Evolutionary conservation across 768 basidiomycete genomes (phyloP).

Genomic region (Trametes punicea): DNA sequence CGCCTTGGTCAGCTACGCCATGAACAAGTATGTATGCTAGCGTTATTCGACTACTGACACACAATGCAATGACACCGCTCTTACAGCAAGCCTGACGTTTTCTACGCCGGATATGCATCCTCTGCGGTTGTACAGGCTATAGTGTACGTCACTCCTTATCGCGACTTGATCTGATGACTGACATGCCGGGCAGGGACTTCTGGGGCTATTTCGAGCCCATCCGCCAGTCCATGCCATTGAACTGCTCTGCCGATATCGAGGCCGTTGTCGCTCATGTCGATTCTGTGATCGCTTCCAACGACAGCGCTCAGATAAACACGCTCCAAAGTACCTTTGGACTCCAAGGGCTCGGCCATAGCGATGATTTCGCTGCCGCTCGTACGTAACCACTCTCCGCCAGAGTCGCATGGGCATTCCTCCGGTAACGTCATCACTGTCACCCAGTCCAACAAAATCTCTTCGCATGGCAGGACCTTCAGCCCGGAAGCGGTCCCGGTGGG

Average conservation of each 20-base stretch:
- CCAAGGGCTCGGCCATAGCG: slow-evolving; percentile 48
- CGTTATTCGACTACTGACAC: background rate
- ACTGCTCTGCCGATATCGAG: slow-evolving; percentile 68
- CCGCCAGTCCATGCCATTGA: slow-evolving; percentile 57
- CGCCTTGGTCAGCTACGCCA: slow-evolving; percentile 52
- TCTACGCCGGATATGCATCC: slow-evolving; percentile 58
- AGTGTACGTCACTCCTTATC: slow-evolving; percentile 12
- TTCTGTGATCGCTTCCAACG: slow-evolving; percentile 41
- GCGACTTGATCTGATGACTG: background rate
- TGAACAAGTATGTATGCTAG: slow-evolving; percentile 49
- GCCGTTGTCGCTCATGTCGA: slow-evolving; percentile 58
- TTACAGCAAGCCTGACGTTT: slow-evolving; percentile 49
- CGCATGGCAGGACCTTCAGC: slow-evolving; percentile 62
- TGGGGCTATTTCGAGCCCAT: slow-evolving; percentile 72
- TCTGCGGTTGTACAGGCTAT: slow-evolving; percentile 62
- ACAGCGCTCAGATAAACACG: slow-evolving; percentile 42
- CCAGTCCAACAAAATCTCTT: slow-evolving; percentile 43
- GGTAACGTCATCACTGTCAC: background rate
- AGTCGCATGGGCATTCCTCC: background rate
- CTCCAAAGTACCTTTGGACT: slow-evolving; percentile 59
- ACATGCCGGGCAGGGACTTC: slow-evolving; percentile 36
- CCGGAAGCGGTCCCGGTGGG: slow-evolving; percentile 40
- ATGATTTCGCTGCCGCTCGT: slow-evolving; percentile 60
- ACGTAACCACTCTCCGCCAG: slow-evolving; percentile 10
- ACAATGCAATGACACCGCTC: background rate